Evolutionary conservation across 2,329 filamentous ascomycete species (phyloP).

Genomic region (Plenodomus tracheiphilus): DNA sequence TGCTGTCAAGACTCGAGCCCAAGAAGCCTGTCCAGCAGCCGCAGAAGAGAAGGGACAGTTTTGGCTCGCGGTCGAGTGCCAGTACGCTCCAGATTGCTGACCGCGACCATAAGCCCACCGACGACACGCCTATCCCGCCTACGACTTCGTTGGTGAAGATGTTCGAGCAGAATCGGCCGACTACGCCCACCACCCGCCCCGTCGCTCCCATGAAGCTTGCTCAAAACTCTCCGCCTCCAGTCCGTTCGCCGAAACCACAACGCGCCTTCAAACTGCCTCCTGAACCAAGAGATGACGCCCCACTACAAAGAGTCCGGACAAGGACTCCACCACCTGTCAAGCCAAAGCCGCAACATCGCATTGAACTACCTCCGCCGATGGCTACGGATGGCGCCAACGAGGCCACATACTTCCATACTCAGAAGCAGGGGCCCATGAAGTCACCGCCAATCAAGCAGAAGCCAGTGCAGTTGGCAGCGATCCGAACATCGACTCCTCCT

Average conservation of each 20-base stretch:
- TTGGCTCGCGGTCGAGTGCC: slow-evolving; percentile 16
- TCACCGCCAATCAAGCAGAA: slow-evolving; percentile 31
- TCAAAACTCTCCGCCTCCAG: slow-evolving; percentile 34
- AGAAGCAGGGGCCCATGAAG: slow-evolving; percentile 28
- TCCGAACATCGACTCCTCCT: slow-evolving; percentile 19
- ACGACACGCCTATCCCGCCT: slow-evolving; percentile 63
- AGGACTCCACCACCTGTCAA: slow-evolving; percentile 32
- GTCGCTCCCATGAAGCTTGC: slow-evolving; percentile 21
- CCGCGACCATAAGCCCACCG: slow-evolving; percentile 44
- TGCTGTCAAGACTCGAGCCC: slow-evolving; percentile 36
- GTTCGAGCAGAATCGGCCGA: slow-evolving; percentile 61
- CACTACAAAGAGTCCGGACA: slow-evolving; percentile 22
- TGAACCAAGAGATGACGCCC: slow-evolving; percentile 25
- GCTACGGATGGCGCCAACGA: slow-evolving; percentile 19
- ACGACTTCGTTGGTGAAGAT: slow-evolving; percentile 68
- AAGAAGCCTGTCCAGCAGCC: slow-evolving; percentile 16
- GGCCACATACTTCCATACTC: slow-evolving; percentile 17
- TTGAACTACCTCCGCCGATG: slow-evolving; percentile 15
- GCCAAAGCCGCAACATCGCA: slow-evolving; percentile 19
- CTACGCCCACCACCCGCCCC: slow-evolving; percentile 17
- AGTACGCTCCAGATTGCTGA: slow-evolving; percentile 8
- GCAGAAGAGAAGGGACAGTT: slow-evolving; percentile 19
- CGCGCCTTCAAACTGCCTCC: slow-evolving; percentile 35
- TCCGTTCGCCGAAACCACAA: slow-evolving; percentile 49
- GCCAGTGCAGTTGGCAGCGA: slow-evolving; percentile 22